phyloP scores from a whole-genome alignment of 2,329 filamentous ascomycete genomes.

The Biscogniauxia mediterranea region DNA sequence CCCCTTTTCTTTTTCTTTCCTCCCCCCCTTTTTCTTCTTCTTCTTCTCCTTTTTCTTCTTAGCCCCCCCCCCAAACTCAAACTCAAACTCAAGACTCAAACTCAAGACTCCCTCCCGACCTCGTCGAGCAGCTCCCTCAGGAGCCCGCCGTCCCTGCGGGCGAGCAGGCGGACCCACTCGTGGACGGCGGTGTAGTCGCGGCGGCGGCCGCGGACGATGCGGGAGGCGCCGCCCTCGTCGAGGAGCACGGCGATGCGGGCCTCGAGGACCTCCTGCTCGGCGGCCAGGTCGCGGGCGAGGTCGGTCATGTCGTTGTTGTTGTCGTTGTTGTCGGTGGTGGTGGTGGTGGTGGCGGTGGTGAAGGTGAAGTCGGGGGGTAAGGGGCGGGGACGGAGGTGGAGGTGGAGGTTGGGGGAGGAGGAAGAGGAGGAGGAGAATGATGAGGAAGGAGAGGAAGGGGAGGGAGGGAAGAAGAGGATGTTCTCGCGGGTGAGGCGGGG shows the following conservation, averaged over 20 bases:
- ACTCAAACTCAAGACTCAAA: not conserved
- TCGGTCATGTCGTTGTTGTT: too few relatives aligned
- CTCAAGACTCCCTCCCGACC: conserved; percentile 7
- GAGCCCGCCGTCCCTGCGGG: conserved; percentile 54
- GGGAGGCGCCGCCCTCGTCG: conserved; percentile 40
- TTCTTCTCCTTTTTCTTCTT: too few relatives aligned
- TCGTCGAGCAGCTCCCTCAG: conserved; percentile 43
- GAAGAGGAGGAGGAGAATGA: not conserved
- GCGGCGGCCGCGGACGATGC: conserved; percentile 50
- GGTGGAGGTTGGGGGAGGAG: not conserved
- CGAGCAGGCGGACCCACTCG: conserved; percentile 66
- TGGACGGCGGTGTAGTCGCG: conserved; percentile 71
- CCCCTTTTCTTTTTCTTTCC: too few relatives aligned
- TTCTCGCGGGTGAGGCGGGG: conserved; percentile 11
- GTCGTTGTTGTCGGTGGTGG: too few relatives aligned
- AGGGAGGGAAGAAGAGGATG: conserved; percentile 4
- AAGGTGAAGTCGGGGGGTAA: not conserved
- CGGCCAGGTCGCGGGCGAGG: conserved; percentile 8
- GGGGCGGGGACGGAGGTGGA: not conserved
- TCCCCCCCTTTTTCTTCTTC: too few relatives aligned
- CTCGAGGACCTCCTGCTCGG: conserved; percentile 42
- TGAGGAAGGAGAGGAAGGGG: not conserved
- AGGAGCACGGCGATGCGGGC: conserved; percentile 40
- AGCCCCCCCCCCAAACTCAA: too few relatives aligned
- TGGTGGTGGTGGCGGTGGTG: too few relatives aligned